Evolutionary conservation across 257 asterid species (phyloP).

Genomic region (Penstemon barbatus): DNA sequence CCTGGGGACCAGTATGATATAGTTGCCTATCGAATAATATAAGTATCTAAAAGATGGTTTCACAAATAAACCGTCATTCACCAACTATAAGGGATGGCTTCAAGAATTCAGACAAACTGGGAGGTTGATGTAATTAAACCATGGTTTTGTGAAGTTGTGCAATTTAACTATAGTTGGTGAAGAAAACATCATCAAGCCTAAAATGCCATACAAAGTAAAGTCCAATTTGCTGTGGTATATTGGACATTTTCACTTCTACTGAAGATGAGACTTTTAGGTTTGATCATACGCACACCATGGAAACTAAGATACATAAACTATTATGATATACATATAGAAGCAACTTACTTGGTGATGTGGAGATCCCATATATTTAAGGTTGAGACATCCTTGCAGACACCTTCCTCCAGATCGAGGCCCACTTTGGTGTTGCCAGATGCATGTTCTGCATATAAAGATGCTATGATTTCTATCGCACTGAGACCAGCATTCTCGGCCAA

Average conservation of each 20-base stretch:
- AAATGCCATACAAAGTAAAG: background rate
- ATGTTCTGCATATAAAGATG: slow-evolving; percentile 89
- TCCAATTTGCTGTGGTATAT: background rate
- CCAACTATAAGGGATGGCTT: background rate
- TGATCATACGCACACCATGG: background rate
- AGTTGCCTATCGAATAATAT: background rate
- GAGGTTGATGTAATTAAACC: background rate
- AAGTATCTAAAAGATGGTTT: background rate
- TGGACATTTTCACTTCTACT: background rate
- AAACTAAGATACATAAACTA: no score
- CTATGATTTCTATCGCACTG: slow-evolving; percentile 85
- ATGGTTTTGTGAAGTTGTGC: background rate
- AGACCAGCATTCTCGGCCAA: slow-evolving; percentile 98
- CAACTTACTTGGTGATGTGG: slow-evolving; percentile 73
- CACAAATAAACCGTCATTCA: no score
- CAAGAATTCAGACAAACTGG: background rate
- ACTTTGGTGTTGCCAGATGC: slow-evolving; percentile 78
- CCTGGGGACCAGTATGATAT: background rate
- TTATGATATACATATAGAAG: background rate
- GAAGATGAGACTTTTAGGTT: background rate
- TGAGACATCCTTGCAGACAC: slow-evolving; percentile 72
- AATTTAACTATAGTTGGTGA: background rate
- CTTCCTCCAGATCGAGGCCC: slow-evolving; percentile 87
- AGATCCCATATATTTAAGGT: slow-evolving; percentile 77
- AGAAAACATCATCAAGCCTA: background rate